Evolutionary conservation across 108 stramenopile genomes (phyloP).

Genomic region (Nitzschia sp.): DNA sequence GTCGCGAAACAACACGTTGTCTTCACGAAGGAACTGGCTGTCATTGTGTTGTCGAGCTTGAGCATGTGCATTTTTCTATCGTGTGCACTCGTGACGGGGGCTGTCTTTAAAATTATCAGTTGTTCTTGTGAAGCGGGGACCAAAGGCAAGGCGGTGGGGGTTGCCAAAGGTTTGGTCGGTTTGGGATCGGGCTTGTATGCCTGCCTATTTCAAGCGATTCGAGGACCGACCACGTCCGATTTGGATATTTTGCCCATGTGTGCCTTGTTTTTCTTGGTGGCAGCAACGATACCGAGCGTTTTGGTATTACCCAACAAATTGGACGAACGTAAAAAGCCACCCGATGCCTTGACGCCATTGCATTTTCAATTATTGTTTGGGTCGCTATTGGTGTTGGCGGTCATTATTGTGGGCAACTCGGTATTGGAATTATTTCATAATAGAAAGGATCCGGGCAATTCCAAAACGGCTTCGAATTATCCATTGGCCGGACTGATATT

Average conservation of each 20-base stretch:
- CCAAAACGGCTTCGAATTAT: constrained; percentile 11
- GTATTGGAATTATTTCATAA: constrained; percentile 41
- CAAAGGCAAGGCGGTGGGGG: constrained; percentile 81
- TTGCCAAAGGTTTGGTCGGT: constrained; percentile 88
- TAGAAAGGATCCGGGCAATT: constrained; percentile 5
- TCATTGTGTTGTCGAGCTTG: constrained; percentile 49
- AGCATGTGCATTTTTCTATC: constrained; percentile 66
- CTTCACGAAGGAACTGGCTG: constrained; percentile 11
- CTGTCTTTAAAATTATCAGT: constrained; percentile 82
- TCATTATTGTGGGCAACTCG: constrained; percentile 55
- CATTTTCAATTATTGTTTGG: constrained; percentile 74
- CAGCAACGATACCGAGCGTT: constrained; percentile 60
- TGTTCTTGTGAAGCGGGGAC: constrained; percentile 62
- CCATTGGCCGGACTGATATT: constrained; percentile 52
- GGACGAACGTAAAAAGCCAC: constrained; percentile 27
- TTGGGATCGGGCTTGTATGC: constrained; percentile 56
- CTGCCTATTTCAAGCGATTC: constrained; percentile 63
- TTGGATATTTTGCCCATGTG: constrained; percentile 85
- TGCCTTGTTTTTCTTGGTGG: constrained; percentile 60
- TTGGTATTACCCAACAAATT: constrained; percentile 57
- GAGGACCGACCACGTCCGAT: constrained; percentile 31
- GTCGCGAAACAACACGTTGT: constrained; percentile 47
- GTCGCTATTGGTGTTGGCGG: constrained; percentile 60
- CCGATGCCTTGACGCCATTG: constrained; percentile 60
- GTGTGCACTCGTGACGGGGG: constrained; percentile 74